Evolutionary conservation across 2,329 filamentous ascomycete genomes (phyloP), one percentile per base, ranked within the genome.

Genomic region (Fusarium tjaetaba): DNA sequence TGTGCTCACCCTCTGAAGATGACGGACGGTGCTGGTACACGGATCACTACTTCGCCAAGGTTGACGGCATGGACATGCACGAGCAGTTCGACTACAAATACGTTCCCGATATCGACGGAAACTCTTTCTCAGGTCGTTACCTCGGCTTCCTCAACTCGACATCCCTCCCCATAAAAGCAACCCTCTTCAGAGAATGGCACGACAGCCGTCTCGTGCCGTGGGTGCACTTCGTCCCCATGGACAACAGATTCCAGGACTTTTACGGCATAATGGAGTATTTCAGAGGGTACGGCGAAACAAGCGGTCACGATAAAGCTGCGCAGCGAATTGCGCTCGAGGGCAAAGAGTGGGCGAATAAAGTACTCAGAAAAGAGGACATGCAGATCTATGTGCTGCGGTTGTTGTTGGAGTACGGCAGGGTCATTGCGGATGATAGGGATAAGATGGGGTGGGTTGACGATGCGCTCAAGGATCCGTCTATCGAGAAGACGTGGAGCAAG

Each of bases 191-290:
- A 26, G 94, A 96, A 80, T 96, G 93, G 94, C 93, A 95, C 78
- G 93, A 95, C 79, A 88, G 87, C 49, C 87, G 93, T 6, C 85
- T 96, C 4, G 85, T 94, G 5, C 87, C 92, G 1, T 96, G 94
- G 93, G 90, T 90, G 77, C 94, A 96, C 81, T 96, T 94, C 76
- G 91, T 95, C 4, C 94, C 94, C 22, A 91, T 96, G 88, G 92
- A 95, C 79, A 93, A 89, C 77, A 88, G 90, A 3, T 95, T 91
- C 76, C 84, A 88, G 41, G 94, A 95, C 74, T 87, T 93, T 76
- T 95, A 91, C 70, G 90, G 89, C 48, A 90, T 94, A 62, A 86
- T 94, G 86, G 89, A 92, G 65, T 95, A 94, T 78, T 94, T 95
- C 76, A 78, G 93, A 9, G 91, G 91, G 3, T 90, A 91, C 74